Conservation (phyloP, 768 basidiomycete species). For the Suillus subluteus region DNA sequence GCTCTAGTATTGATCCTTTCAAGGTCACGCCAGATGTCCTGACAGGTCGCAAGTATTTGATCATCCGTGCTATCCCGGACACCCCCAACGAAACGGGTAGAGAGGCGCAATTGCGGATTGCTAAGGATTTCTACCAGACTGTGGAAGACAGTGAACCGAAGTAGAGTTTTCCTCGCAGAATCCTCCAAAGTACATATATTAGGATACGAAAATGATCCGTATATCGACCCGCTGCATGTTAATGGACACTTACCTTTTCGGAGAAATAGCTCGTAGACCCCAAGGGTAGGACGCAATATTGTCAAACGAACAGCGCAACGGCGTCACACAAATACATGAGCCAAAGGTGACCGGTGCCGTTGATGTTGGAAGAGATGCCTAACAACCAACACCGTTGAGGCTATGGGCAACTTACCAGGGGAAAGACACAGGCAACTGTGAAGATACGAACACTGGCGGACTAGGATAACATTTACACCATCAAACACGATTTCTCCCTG, state of each 20-base stretch:
- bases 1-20: slow-evolving; percentile 48
- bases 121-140: slow-evolving; percentile 84
- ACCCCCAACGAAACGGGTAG: slow-evolving; percentile 62
- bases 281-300: slow-evolving; percentile 7
- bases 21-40: slow-evolving; percentile 72
- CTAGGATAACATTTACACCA: background rate
- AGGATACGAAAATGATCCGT: slow-evolving; percentile 4
- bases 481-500: background rate
- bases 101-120: slow-evolving; percentile 78
- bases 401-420: background rate
- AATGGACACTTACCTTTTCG: background rate
- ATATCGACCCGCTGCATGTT: background rate
- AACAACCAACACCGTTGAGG: background rate
- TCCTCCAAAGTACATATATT: background rate
- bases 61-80: slow-evolving; percentile 71
- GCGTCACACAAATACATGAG: background rate
- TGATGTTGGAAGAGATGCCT: slow-evolving; percentile 11
- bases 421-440: background rate
- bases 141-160: slow-evolving; percentile 71
- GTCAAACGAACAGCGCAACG: slow-evolving; percentile 8
- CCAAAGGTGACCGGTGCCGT: background rate
- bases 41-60: slow-evolving; percentile 79
- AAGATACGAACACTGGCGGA: slow-evolving; percentile 7
- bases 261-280: background rate
- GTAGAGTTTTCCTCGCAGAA: slow-evolving; percentile 26